Evolutionary conservation across 2,329 filamentous ascomycete species (phyloP), one percentile per base, ranked within the genome.

Genomic region (Raffaelea arxii): DNA sequence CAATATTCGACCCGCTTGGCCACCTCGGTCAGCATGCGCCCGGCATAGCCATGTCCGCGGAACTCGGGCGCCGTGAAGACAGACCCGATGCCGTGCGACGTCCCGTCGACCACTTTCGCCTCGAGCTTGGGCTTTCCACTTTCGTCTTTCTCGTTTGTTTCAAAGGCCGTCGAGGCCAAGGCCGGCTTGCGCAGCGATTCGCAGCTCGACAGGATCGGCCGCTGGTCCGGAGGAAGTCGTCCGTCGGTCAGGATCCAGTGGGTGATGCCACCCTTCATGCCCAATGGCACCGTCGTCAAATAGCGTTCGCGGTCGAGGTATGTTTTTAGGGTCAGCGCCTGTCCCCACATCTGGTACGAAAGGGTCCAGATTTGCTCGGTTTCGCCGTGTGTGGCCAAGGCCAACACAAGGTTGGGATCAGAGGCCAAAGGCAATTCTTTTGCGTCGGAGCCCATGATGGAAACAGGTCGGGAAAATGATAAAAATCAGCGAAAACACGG

Each of bases 41-140:
- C 76, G 1, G 86, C 88, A 64, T 95, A 95, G 19, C 86, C 84
- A 53, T 73, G 75, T 4, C 84, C 81, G 48, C 87, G 68, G 60
- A 78, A 78, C 55, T 78, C 69, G 1, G 77, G 73, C 36, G 79
- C 74, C 4, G 82, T 88, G 61, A 82, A 92, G n/a, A 94, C 88
- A 50, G 82, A 86, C 14, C 81, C 86, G 47, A 94, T 75, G 5
- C 84, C 88, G 64, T 94, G 82, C 16, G 78, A 77, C 10, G 79
- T 66, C 2, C 74, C 77, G 40, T 86, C 78, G 39, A 58, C 55
- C 14, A 52, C 45, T 21, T 47, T 27, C 4, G 39, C 18, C 21
- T 25, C 19, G 12, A 40, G 14, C 10, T 7, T 21, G 18, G 25
- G 32, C 14, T 43, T 19, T 36, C 21, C 41, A 2, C 12, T 7